Conservation (phyloP, 805 yeast species). For the Saturnispora diversa region DNA sequence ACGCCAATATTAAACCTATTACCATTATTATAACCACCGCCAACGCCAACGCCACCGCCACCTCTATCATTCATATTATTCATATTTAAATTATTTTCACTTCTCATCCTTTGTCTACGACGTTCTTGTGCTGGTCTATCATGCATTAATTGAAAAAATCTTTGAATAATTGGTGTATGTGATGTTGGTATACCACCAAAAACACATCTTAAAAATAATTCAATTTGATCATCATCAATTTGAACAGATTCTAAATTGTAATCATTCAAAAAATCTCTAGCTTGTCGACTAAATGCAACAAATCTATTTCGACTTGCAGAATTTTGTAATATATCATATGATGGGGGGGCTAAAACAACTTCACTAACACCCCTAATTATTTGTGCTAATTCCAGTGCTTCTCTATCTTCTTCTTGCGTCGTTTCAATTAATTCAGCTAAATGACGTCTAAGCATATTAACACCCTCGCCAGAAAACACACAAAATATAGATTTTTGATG, state of each 20-base stretch:
- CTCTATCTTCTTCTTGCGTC: slow-evolving; percentile 27
- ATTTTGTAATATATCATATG: slow-evolving; percentile 14
- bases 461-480: slow-evolving; percentile 90
- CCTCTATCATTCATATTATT: no score
- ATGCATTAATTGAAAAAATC: slow-evolving; percentile 26
- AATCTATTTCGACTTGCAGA: slow-evolving; percentile 22
- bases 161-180: slow-evolving; percentile 26
- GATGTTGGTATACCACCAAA: slow-evolving; percentile 26
- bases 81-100: no score
- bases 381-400: slow-evolving; percentile 26
- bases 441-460: slow-evolving; percentile 62
- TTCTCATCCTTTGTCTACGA: slow-evolving; percentile 9
- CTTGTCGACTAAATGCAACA: slow-evolving; percentile 23
- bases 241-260: slow-evolving; percentile 24
- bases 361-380: slow-evolving; percentile 22
- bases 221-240: slow-evolving; percentile 19
- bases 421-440: slow-evolving; percentile 35
- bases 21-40: slow-evolving; percentile 15
- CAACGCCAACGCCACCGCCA: no score
- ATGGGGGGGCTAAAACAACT: slow-evolving; percentile 14
- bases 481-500: slow-evolving; percentile 82
- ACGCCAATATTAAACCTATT: slow-evolving; percentile 30
- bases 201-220: slow-evolving; percentile 27
- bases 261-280: slow-evolving; percentile 26
- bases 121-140: slow-evolving; percentile 15